phyloP scores from a whole-genome alignment of 192 early-diverging fungal genomes.

The Ambispora gerdemannii region DNA sequence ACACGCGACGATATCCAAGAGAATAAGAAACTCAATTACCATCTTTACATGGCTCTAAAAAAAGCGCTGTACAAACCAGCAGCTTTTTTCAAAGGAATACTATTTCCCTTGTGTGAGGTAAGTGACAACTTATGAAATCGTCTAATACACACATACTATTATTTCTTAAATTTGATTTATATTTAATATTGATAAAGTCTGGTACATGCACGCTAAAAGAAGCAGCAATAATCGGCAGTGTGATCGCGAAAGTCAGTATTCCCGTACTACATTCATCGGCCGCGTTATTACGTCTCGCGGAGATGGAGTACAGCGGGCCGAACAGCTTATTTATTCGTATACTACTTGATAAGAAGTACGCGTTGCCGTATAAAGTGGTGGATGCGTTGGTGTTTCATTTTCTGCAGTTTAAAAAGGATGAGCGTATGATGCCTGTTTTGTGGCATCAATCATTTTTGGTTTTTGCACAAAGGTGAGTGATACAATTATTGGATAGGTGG shows the following conservation, averaged over 20 bases:
- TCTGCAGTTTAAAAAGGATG: constrained; percentile 81
- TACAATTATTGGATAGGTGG: neutral
- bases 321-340: constrained; percentile 93
- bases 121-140: neutral
- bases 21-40: constrained; percentile 97
- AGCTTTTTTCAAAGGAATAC: constrained; percentile 95
- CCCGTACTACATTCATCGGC: constrained; percentile 95
- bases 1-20: constrained; percentile 95
- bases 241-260: constrained; percentile 88
- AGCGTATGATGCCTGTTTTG: constrained; percentile 84
- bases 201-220: constrained; percentile 92
- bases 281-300: constrained; percentile 86
- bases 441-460: constrained; percentile 97
- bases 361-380: constrained; percentile 94
- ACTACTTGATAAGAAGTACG: constrained; percentile 97
- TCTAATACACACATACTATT: neutral
- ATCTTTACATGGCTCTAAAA: constrained; percentile 94
- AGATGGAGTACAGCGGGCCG: constrained; percentile 97
- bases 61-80: constrained; percentile 96
- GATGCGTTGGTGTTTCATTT: constrained; percentile 97
- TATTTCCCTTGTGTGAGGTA: constrained; percentile 90
- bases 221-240: constrained; percentile 91
- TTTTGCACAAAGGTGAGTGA: constrained; percentile 78
- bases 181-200: constrained; percentile 33
- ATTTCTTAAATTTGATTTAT: neutral